phyloP scores from a whole-genome alignment of 116 monocot genomes.

The Trichopus zeylanicus region DNA sequence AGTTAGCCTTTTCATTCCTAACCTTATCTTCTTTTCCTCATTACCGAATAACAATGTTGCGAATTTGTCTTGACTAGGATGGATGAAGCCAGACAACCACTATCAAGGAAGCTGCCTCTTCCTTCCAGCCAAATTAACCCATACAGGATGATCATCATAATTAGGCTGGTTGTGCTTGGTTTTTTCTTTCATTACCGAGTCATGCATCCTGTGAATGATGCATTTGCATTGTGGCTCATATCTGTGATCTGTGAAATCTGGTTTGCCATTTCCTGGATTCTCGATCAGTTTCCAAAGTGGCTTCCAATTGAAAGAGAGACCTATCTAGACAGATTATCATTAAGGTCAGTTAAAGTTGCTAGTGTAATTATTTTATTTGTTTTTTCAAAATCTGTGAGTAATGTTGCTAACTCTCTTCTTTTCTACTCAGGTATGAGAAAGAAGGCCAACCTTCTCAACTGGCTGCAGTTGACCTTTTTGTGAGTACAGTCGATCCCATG shows the following conservation, averaged over 20 bases:
- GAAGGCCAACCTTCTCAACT: slow-evolving; percentile 76
- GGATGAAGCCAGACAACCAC: slow-evolving; percentile 92
- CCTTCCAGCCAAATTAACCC: slow-evolving; percentile 86
- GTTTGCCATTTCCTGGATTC: slow-evolving; percentile 94
- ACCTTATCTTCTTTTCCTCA: not conserved
- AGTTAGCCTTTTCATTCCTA: not conserved
- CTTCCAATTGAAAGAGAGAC: slow-evolving; percentile 89
- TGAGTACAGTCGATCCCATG: slow-evolving; percentile 86
- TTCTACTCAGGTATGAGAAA: slow-evolving; percentile 60
- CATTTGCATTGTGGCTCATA: slow-evolving; percentile 76
- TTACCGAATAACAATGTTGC: not conserved
- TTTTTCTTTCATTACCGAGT: slow-evolving; percentile 94
- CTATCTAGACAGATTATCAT: slow-evolving; percentile 76
- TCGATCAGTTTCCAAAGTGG: slow-evolving; percentile 98
- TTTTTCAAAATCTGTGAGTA: not conserved
- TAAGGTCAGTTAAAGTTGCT: slow-evolving; percentile 50
- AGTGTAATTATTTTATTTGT: not conserved
- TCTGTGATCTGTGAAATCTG: slow-evolving; percentile 93
- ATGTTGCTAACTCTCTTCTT: not conserved
- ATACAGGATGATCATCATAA: slow-evolving; percentile 85
- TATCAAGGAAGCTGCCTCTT: slow-evolving; percentile 85
- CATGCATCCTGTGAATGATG: slow-evolving; percentile 75
- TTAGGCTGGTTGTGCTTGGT: slow-evolving; percentile 74
- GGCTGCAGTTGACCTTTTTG: slow-evolving; percentile 59
- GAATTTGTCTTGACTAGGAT: slow-evolving; percentile 35